These are phyloP conservation scores for Xylariaceae sp. DNA, from an alignment of 2,329 filamentous ascomycete genomes.

Conservation along the genomic window DNA sequence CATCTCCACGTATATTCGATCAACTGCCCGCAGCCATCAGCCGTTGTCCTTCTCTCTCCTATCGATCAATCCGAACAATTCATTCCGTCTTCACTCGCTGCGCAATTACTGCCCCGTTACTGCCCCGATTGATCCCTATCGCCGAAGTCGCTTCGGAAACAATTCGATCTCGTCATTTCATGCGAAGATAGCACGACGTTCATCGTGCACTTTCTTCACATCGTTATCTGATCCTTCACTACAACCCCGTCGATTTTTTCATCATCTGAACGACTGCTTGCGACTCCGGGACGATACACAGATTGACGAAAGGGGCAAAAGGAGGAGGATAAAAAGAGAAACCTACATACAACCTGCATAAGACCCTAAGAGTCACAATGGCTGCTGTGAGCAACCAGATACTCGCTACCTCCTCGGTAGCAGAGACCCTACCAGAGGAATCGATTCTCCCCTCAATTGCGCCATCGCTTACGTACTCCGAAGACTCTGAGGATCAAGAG, in stretches of 20 bases:
- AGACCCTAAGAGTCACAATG: conserved; percentile 26
- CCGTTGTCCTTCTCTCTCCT: not conserved
- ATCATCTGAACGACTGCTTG: not conserved
- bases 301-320: not conserved
- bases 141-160: not conserved
- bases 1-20: not conserved
- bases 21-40: no score
- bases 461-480: conserved; percentile 58
- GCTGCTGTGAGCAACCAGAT: conserved; percentile 35
- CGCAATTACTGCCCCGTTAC: not conserved
- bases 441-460: conserved; percentile 45
- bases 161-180: not conserved
- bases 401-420: conserved; percentile 36
- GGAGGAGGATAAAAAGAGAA: not conserved
- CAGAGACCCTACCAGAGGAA: conserved; percentile 42
- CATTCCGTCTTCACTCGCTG: no score
- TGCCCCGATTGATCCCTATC: not conserved
- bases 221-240: not conserved
- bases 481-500: conserved; percentile 54
- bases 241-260: not conserved
- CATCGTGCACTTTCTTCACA: not conserved
- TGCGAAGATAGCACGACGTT: not conserved
- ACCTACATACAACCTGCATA: not conserved
- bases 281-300: not conserved
- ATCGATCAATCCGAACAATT: no score